Conservation (phyloP, 768 basidiomycete genomes). For the Boletus sensibilis region DNA sequence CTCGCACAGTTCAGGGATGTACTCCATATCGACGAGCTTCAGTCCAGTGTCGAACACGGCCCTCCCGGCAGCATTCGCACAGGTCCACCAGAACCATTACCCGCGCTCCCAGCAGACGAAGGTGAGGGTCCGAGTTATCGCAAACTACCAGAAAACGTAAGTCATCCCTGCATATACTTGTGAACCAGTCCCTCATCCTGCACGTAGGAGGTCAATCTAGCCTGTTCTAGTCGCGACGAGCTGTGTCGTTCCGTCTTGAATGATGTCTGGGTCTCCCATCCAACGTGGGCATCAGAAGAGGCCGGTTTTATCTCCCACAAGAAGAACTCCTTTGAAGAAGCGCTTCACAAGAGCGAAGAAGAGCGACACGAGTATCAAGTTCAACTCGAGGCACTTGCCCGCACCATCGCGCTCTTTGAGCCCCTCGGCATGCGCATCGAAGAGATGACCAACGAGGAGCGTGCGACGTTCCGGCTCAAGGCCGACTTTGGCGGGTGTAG, state of each 20-base stretch:
- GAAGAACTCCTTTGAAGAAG: conserved; percentile 96
- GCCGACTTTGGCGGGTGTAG: conserved; percentile 87
- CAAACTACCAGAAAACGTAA: conserved; percentile 80
- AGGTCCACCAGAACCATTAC: conserved; percentile 71
- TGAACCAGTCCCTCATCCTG: background rate
- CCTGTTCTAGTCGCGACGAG: conserved; percentile 92
- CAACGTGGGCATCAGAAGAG: conserved; percentile 97
- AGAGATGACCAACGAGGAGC: conserved; percentile 87
- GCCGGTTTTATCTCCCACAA: conserved; percentile 93
- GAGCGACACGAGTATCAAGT: conserved; percentile 98
- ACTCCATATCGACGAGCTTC: conserved; percentile 73
- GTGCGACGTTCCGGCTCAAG: conserved; percentile 74
- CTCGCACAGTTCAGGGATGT: conserved; percentile 83
- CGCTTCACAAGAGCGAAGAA: conserved; percentile 94
- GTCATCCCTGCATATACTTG: conserved; percentile 32
- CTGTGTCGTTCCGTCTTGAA: conserved; percentile 96
- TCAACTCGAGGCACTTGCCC: conserved; percentile 84
- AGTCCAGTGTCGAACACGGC: conserved; percentile 59
- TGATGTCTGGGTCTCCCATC: conserved; percentile 97
- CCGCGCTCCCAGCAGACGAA: conserved; percentile 77
- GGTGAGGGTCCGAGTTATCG: conserved; percentile 94
- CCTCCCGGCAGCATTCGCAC: conserved; percentile 79
- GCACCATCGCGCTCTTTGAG: conserved; percentile 90
- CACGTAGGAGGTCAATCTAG: conserved; percentile 76
- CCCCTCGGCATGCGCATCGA: conserved; percentile 82